Percentiles rank a stretch among this genome's conserved stretches.
Conservation (phyloP, 441 rosid species). For the Bruguiera hainesii region DNA sequence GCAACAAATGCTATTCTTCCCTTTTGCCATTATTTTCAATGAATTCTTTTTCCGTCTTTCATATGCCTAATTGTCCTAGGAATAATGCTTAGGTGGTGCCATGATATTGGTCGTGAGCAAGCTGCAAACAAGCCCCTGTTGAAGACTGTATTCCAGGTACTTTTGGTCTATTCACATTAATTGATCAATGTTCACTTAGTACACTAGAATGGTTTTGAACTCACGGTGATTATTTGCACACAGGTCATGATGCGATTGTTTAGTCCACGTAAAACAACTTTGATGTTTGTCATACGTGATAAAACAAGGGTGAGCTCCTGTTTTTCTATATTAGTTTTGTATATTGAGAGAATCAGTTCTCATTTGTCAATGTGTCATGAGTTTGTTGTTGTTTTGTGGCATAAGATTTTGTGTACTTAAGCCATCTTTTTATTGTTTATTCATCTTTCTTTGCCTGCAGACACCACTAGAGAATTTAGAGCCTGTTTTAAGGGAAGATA, state of each 20-base stretch:
- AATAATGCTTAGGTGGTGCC: constrained; percentile 74
- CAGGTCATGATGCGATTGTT: constrained; percentile 99
- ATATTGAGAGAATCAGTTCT: constrained; percentile 1
- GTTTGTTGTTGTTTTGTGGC: background rate
- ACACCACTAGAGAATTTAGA: constrained; percentile 96
- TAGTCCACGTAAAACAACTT: constrained; percentile 98
- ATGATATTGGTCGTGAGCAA: constrained; percentile 99
- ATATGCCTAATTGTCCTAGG: constrained; percentile 9
- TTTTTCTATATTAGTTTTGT: constrained; percentile 16
- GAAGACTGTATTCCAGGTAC: constrained; percentile 98
- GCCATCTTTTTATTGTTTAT: constrained; percentile 6
- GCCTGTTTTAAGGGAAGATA: constrained; percentile 94
- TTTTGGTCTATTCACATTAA: constrained; percentile 9
- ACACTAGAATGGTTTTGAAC: constrained; percentile 12
- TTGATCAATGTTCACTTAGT: constrained; percentile 13
- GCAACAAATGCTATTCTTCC: constrained; percentile 6
- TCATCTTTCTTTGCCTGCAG: constrained; percentile 39
- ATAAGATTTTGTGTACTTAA: background rate
- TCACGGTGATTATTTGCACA: constrained; percentile 21
- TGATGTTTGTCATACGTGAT: constrained; percentile 94
- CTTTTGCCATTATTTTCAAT: background rate
- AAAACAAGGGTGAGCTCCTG: constrained; percentile 75
- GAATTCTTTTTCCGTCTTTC: background rate
- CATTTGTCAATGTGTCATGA: background rate
- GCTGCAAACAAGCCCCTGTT: constrained; percentile 95